Evolutionary conservation across 148 eudicot species (phyloP).

Genomic region (Chenopodium quinoa): DNA sequence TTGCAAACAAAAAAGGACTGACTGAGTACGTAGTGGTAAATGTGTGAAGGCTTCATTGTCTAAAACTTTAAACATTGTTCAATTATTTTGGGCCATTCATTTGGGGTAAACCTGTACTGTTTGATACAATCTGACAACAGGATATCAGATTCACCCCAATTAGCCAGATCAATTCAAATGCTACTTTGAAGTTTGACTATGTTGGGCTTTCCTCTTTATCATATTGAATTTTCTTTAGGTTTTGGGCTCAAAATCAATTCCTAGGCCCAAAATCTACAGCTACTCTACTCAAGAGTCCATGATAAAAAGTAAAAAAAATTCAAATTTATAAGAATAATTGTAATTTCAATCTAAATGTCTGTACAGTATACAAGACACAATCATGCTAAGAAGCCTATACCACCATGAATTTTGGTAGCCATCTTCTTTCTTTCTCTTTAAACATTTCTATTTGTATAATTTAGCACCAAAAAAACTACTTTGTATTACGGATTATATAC

Average conservation of each 20-base stretch:
- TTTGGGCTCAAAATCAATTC: neutral
- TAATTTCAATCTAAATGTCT: neutral
- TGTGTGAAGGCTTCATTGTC: too few species aligned
- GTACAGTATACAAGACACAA: conserved; percentile 4
- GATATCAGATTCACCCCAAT: neutral
- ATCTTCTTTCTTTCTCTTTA: too few species aligned
- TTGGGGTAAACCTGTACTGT: neutral
- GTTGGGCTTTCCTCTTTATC: neutral
- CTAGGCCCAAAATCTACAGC: neutral
- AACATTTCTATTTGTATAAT: neutral
- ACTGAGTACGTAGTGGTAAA: too few species aligned
- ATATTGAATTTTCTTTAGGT: too few species aligned
- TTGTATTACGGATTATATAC: neutral
- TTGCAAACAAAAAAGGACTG: too few species aligned
- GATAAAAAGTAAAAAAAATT: too few species aligned
- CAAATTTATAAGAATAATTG: neutral
- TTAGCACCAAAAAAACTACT: neutral
- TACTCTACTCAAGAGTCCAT: too few species aligned
- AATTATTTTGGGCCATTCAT: neutral
- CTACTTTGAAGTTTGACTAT: neutral
- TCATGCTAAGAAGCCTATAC: neutral
- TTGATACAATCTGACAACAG: neutral
- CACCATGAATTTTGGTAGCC: neutral
- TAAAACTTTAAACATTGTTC: too few species aligned
- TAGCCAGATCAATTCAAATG: neutral